Evolutionary conservation across 306 rosid genomes (phyloP).

Genomic region (Calophaca sinica): DNA sequence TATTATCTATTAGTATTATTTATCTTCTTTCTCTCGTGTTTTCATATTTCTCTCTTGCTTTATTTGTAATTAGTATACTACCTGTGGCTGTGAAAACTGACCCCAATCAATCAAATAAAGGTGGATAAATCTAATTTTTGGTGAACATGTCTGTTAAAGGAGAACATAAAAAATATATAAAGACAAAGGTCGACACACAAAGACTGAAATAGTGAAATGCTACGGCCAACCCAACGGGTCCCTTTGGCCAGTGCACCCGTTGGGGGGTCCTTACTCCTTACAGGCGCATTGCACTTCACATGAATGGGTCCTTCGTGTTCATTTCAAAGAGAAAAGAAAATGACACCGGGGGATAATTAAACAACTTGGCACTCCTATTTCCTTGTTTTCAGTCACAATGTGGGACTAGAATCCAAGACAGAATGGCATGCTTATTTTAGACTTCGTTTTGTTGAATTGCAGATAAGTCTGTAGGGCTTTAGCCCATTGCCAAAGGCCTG

Average conservation of each 20-base stretch:
- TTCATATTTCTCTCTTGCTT: background rate
- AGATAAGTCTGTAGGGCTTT: background rate
- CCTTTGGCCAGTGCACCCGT: background rate
- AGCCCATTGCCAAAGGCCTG: background rate
- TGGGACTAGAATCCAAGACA: background rate
- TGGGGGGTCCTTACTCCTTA: background rate
- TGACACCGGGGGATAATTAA: conserved; percentile 23
- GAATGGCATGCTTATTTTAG: background rate
- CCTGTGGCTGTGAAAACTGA: conserved; percentile 9
- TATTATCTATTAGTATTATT: conserved; percentile 25
- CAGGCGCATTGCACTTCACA: background rate
- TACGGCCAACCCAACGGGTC: conserved; percentile 6
- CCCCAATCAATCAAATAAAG: background rate
- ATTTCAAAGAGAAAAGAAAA: conserved; percentile 2
- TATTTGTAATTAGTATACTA: background rate
- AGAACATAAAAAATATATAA: background rate
- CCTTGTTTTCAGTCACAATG: conserved; percentile 9
- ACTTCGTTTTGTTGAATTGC: background rate
- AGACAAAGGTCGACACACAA: background rate
- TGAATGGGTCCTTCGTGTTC: conserved; percentile 14
- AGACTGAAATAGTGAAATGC: conserved; percentile 24
- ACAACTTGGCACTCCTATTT: conserved; percentile 8
- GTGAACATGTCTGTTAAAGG: background rate
- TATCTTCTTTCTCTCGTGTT: background rate
- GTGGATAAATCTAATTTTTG: background rate